Base-by-base conservation (phyloP, 2,329 filamentous ascomycete species). In the Colletotrichum incanum region DNA sequence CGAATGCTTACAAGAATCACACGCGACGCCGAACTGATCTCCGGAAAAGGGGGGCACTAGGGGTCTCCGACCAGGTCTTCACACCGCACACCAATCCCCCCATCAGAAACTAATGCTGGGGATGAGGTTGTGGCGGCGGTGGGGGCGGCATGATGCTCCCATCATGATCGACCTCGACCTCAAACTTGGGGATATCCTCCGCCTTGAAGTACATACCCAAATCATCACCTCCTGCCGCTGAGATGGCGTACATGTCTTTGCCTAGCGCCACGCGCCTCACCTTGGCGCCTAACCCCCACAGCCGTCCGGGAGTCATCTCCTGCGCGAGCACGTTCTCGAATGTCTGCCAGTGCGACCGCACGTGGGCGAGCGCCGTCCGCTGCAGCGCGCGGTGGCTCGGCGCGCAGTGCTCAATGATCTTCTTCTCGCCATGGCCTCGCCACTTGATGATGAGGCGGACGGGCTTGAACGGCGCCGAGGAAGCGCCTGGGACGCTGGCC, bases 381-480 rank as follows among this genome's bases (percentile, higher is more conserved):
- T 70, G 60, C 28, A 73, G 60, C 3, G 59, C 63, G 14, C 66
- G 71, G 26, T 67, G 61, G 16, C 72, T 59, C 45, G 68, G 43
- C n/a, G 55, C 65, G 59, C 78, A 77, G 49, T 77, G 72, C 20
- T 77, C 80, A 37, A 80, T 74, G 60, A 82, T 72, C 61, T 78
- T 79, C 45, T 76, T 75, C 72, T 77, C 74, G 50, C 79, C 80
- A 26, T 76, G 78, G 45, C 76, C 76, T 4, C 58, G 47, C 79
- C 78, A 80, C 56, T 54, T 69, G 67, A 82, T 75, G 59, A 73
- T 73, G 45, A 82, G 74, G 23, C 78, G 73, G 11, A 80, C 75
- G 1, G 71, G 67, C 49, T 54, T 78, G 52, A 62, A 65, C 58
- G 76, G 55, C 67, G 31, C 26, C 61, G 73, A 3, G 37, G 73